Evolutionary conservation across 2,329 filamentous ascomycete genomes (phyloP).

Genomic region (Parascedosporium putredinis): DNA sequence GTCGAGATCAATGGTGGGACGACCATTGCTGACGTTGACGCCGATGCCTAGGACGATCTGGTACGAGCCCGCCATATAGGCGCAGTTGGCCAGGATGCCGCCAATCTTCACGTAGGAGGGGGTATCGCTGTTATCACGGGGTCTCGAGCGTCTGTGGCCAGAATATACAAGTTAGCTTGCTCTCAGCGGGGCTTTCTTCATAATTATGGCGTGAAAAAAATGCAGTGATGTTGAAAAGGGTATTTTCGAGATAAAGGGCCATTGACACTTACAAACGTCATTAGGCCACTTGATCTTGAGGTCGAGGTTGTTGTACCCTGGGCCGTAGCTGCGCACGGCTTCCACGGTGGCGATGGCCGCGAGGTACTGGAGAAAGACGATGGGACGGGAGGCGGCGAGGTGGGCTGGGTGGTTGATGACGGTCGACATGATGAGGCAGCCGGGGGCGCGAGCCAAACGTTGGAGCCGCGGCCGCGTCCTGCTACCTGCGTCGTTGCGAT

Average conservation of each 20-base stretch:
- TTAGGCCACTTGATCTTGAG: constrained; percentile 97
- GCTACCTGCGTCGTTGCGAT: constrained; percentile 82
- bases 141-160: constrained; percentile 59
- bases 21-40: constrained; percentile 72
- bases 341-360: constrained; percentile 78
- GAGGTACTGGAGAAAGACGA: constrained; percentile 91
- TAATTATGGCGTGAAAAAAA: background rate
- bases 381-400: constrained; percentile 60
- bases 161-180: too few species aligned
- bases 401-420: constrained; percentile 74
- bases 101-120: constrained; percentile 74
- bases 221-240: background rate
- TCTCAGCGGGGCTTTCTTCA: too few species aligned
- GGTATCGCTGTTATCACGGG: constrained; percentile 37
- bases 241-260: constrained; percentile 16
- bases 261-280: constrained; percentile 59
- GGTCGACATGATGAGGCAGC: constrained; percentile 78
- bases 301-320: constrained; percentile 63
- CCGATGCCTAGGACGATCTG: constrained; percentile 80
- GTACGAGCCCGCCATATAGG: constrained; percentile 66
- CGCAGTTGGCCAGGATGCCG: constrained; percentile 84
- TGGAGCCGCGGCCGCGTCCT: constrained; percentile 77
- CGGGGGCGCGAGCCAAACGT: constrained; percentile 93
- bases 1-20: constrained; percentile 79
- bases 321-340: constrained; percentile 70